These are phyloP conservation scores for Russula virescens DNA, from an alignment of 768 basidiomycete genomes.

Conservation along the genomic window DNA sequence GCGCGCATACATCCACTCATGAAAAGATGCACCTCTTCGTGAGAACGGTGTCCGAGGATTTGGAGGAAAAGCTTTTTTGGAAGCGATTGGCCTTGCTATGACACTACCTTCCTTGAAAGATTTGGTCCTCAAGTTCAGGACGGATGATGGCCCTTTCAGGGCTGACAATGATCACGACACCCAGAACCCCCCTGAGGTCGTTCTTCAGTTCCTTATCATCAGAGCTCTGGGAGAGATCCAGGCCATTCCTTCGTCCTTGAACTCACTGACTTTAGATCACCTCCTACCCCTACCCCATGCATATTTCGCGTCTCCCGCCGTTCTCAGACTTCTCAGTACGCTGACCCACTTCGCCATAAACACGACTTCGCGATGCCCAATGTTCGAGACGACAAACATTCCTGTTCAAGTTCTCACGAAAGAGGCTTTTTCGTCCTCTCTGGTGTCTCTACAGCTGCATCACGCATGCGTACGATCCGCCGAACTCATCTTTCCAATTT, in stretches of 20 bases:
- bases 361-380: background rate
- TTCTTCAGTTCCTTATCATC: constrained; percentile 15
- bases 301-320: background rate
- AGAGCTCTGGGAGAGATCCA: constrained; percentile 1
- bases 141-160: background rate
- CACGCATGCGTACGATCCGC: background rate
- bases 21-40: background rate
- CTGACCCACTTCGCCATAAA: constrained; percentile 1
- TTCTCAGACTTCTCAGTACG: background rate
- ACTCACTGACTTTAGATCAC: background rate
- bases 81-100: background rate
- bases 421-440: background rate
- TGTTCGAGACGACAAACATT: background rate
- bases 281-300: constrained; percentile 3
- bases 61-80: constrained; percentile 1
- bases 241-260: background rate
- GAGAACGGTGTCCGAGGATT: background rate
- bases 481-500: background rate
- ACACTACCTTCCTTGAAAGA: background rate
- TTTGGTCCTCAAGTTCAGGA: constrained; percentile 4
- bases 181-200: background rate
- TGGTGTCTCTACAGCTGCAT: constrained; percentile 10
- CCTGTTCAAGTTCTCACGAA: background rate
- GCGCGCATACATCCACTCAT: background rate
- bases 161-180: no score